Conservation (phyloP, 1,284 basidiomycete genomes). For the Athelia psychrophila region DNA sequence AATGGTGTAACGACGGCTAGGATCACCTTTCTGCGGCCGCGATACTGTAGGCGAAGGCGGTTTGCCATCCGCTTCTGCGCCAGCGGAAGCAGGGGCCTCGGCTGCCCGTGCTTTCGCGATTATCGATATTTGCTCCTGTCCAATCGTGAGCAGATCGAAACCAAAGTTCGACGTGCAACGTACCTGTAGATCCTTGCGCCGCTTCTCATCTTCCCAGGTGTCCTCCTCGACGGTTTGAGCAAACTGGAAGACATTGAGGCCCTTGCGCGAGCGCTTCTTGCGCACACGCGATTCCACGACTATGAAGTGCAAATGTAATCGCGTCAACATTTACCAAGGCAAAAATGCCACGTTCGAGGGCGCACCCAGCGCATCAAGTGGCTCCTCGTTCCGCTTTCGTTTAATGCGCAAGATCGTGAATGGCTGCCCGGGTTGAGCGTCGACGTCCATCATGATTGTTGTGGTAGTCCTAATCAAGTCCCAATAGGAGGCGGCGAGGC, state of each 20-base stretch:
- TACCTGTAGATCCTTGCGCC: constrained; percentile 61
- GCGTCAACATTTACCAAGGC: constrained; percentile 10
- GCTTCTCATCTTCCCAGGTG: constrained; percentile 59
- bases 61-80: constrained; percentile 15
- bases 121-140: constrained; percentile 49
- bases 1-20: constrained; percentile 42
- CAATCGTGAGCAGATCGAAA: not conserved
- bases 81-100: constrained; percentile 16
- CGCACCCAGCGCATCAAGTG: constrained; percentile 71
- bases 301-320: constrained; percentile 20
- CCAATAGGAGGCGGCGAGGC: too few species aligned
- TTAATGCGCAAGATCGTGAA: constrained; percentile 77
- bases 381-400: constrained; percentile 75
- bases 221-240: constrained; percentile 71
- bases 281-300: constrained; percentile 61
- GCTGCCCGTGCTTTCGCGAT: constrained; percentile 19
- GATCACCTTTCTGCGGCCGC: constrained; percentile 19
- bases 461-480: too few species aligned
- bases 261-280: constrained; percentile 59
- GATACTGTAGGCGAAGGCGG: not conserved
- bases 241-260: constrained; percentile 69
- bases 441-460: not conserved
- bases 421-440: constrained; percentile 26
- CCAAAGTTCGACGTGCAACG: constrained; percentile 9
- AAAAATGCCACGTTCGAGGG: constrained; percentile 1